Evolutionary conservation across 805 yeast genomes (phyloP).

Genomic region (Kregervanrija pseudodelftensis): DNA sequence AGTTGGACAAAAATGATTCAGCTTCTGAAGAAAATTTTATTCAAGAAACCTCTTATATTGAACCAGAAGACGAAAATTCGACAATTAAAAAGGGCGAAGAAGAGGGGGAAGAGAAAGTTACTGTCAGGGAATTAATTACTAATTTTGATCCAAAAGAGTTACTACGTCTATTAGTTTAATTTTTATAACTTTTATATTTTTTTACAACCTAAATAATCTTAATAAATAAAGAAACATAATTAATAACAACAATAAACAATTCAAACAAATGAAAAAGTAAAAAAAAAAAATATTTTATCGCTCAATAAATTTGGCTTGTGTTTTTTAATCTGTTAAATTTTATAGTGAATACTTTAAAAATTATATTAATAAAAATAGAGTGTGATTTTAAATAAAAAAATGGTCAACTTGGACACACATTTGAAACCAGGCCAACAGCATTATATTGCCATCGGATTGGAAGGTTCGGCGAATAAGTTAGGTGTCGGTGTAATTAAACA

Average conservation of each 20-base stretch:
- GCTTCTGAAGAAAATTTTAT: conserved; percentile 5
- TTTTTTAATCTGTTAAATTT: neutral
- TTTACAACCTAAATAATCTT: neutral
- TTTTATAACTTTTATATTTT: neutral
- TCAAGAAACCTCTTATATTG: conserved; percentile 1
- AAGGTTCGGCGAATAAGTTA: conserved; percentile 94
- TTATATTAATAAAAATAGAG: neutral
- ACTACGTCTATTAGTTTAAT: conserved; percentile 10
- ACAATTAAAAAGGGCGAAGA: neutral
- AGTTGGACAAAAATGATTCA: conserved; percentile 8
- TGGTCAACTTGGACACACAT: conserved; percentile 34
- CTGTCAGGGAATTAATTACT: conserved; percentile 8
- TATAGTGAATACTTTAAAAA: neutral
- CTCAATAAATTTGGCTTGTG: neutral
- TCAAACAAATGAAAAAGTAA: neutral
- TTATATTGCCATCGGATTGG: conserved; percentile 81
- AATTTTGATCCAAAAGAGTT: conserved; percentile 9
- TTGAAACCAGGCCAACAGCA: conserved; percentile 34
- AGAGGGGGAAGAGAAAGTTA: neutral
- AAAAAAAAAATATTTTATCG: neutral
- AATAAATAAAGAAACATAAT: neutral
- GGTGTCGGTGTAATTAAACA: conserved; percentile 92
- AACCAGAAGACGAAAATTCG: conserved; percentile 8
- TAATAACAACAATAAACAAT: neutral
- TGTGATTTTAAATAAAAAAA: neutral